Percentiles rank a stretch among this genome's conserved stretches.
Conservation (phyloP, 2,329 filamentous ascomycete genomes). For the Colletotrichum brevisporum region DNA sequence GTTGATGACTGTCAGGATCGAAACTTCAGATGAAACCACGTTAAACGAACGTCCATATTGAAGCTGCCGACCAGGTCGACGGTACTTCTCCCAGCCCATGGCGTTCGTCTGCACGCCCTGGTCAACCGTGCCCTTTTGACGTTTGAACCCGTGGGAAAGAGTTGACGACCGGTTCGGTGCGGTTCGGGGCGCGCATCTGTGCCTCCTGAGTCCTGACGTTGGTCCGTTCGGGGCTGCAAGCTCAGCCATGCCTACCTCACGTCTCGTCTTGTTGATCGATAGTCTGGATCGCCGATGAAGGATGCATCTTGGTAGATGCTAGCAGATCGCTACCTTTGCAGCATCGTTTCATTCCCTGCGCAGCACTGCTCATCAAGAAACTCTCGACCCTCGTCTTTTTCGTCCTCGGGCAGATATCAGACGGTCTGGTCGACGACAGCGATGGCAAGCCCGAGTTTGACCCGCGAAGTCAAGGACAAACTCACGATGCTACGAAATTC, state of each 20-base stretch:
- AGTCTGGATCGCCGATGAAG: constrained; percentile 23
- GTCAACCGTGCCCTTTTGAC: constrained; percentile 11
- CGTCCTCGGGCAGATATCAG: background rate
- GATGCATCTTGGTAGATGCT: background rate
- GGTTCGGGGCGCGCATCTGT: constrained; percentile 16
- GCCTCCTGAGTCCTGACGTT: background rate
- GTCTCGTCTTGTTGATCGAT: constrained; percentile 16
- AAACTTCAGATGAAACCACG: constrained; percentile 35
- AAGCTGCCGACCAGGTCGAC: constrained; percentile 17
- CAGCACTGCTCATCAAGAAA: background rate
- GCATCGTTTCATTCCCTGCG: background rate
- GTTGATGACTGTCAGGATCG: constrained; percentile 23
- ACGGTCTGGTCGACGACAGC: background rate
- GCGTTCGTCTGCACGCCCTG: constrained; percentile 21
- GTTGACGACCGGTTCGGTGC: constrained; percentile 9
- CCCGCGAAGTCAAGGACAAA: constrained; percentile 1
- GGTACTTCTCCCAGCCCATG: constrained; percentile 21
- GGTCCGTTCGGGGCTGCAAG: constrained; percentile 7
- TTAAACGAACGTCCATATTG: constrained; percentile 25
- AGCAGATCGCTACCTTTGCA: constrained; percentile 5
- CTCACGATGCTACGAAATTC: background rate
- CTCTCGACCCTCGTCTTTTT: background rate
- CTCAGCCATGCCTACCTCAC: background rate
- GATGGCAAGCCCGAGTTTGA: constrained; percentile 9
- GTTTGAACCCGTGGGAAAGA: background rate